Percentiles rank a stretch among this genome's conserved stretches.
These are phyloP conservation scores for Vigna radiata DNA, from an alignment of 306 rosid species.

Conservation along the genomic window DNA sequence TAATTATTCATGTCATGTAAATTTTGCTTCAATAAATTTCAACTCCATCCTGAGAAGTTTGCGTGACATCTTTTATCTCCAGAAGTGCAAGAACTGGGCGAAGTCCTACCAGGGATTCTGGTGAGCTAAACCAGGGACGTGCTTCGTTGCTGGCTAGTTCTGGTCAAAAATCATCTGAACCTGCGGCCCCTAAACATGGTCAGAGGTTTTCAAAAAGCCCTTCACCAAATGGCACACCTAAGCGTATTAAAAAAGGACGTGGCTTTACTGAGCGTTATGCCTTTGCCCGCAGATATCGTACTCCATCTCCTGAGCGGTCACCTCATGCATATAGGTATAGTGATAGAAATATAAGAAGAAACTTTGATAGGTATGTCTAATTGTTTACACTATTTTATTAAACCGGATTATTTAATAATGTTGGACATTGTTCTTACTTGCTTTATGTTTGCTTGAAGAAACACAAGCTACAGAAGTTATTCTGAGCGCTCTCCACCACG, in stretches of 20 bases:
- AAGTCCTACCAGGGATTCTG: constrained; percentile 59
- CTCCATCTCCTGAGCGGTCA: constrained; percentile 88
- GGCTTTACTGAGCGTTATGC: constrained; percentile 94
- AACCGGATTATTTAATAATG: constrained; percentile 22
- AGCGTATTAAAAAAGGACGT: constrained; percentile 94
- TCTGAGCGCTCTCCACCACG: constrained; percentile 73
- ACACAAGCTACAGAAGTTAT: constrained; percentile 66
- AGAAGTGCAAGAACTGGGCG: constrained; percentile 64
- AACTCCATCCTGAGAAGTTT: constrained; percentile 31
- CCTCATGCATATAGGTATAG: constrained; percentile 56
- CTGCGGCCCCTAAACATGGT: constrained; percentile 55
- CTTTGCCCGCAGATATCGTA: constrained; percentile 88
- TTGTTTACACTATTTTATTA: constrained; percentile 11
- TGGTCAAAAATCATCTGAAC: constrained; percentile 55
- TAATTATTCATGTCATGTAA: background rate
- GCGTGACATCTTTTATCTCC: constrained; percentile 45
- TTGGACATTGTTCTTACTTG: constrained; percentile 36
- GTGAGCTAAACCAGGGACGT: constrained; percentile 52
- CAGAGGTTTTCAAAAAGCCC: constrained; percentile 71
- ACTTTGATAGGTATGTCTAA: constrained; percentile 70
- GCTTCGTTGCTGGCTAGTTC: constrained; percentile 53
- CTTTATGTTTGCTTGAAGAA: constrained; percentile 59
- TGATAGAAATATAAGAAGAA: constrained; percentile 69
- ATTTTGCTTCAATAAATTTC: constrained; percentile 27
- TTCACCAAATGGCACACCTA: constrained; percentile 80